Evolutionary conservation across 257 asterid species (phyloP).

Genomic region (Mitragyna speciosa): DNA sequence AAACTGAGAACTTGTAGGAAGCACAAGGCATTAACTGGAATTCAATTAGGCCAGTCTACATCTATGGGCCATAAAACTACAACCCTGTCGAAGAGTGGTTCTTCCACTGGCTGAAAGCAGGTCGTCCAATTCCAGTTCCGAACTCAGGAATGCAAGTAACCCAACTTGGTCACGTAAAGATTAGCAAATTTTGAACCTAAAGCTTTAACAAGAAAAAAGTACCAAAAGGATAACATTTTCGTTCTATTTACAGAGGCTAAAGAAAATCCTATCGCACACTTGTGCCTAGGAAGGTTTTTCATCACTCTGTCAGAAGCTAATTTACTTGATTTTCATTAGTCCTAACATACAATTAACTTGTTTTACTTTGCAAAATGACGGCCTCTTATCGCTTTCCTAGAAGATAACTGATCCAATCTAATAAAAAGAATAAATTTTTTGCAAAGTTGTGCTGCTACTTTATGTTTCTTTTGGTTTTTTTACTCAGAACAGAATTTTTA

Average conservation of each 20-base stretch:
- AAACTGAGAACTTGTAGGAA: conserved; percentile 78
- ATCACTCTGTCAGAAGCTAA: no score
- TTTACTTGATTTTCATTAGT: no score
- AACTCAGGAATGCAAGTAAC: conserved; percentile 86
- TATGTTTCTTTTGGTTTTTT: neutral
- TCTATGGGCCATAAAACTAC: conserved; percentile 93
- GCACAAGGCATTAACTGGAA: conserved; percentile 85
- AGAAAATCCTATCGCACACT: neutral
- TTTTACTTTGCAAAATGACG: neutral
- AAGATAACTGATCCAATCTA: neutral
- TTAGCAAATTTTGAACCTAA: conserved; percentile 19
- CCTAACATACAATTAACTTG: no score
- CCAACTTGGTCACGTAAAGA: conserved; percentile 99
- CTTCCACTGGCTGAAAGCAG: conserved; percentile 95
- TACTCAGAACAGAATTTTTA: neutral
- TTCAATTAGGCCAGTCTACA: conserved; percentile 90
- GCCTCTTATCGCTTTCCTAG: neutral
- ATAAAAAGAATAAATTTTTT: neutral
- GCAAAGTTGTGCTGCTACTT: neutral
- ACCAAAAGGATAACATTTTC: neutral
- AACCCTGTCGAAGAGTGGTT: conserved; percentile 99
- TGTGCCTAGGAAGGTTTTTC: no score
- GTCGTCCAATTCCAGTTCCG: conserved; percentile 94
- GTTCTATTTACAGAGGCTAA: neutral
- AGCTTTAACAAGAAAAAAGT: neutral